Percentiles rank a stretch among this genome's conserved stretches.
These are phyloP conservation scores for Colletotrichum sp. DNA, from an alignment of 2,329 filamentous ascomycete genomes.

Conservation along the genomic window DNA sequence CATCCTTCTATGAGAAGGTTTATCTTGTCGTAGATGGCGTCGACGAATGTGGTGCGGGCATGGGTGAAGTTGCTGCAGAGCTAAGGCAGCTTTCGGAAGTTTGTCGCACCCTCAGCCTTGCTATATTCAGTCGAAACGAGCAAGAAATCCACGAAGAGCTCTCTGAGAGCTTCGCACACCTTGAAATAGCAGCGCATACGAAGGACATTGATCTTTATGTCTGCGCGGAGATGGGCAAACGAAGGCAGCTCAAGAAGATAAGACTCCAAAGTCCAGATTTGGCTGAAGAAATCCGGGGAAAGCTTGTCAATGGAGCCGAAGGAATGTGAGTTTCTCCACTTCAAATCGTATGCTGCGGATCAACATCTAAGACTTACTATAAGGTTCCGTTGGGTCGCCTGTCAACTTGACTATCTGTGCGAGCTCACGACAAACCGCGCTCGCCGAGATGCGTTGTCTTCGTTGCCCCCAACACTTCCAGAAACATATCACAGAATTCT, in stretches of 20 bases:
- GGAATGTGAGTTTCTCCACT: neutral
- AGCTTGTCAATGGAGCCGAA: neutral
- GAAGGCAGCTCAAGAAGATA: neutral
- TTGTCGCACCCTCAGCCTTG: fast-evolving
- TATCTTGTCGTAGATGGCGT: neutral
- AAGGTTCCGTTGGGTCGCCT: neutral
- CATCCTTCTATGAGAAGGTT: neutral
- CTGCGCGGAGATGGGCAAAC: neutral
- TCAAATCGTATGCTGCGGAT: too few species aligned
- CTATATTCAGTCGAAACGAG: neutral
- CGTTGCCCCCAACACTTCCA: neutral
- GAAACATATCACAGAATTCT: neutral
- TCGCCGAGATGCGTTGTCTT: neutral
- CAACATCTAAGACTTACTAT: too few species aligned
- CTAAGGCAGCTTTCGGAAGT: neutral
- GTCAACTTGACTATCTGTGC: neutral
- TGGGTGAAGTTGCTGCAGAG: neutral
- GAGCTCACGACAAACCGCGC: neutral
- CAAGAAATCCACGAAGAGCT: neutral
- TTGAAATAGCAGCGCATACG: neutral
- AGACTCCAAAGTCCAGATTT: neutral
- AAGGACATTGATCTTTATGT: neutral
- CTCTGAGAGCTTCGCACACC: neutral
- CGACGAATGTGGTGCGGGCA: neutral
- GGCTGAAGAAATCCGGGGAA: neutral